phyloP scores from a whole-genome alignment of 352 stramenopile genomes.

The Proteromonas lacertae region DNA sequence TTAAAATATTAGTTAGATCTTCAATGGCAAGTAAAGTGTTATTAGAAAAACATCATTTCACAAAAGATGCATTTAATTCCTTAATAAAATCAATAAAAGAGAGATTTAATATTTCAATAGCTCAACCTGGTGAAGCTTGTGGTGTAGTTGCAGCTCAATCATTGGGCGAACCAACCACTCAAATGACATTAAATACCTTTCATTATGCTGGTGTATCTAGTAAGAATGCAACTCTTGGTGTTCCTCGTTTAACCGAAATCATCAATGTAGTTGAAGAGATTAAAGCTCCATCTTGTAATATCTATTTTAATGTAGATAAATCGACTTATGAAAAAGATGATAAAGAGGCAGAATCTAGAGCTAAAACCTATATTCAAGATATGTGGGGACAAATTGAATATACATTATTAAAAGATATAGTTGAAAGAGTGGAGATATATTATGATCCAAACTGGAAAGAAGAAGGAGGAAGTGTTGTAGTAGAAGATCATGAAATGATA shows the following conservation, averaged over 20 bases:
- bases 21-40: slow-evolving; percentile 77
- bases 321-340: slow-evolving; percentile 8
- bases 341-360: background rate
- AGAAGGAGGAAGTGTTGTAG: slow-evolving; percentile 82
- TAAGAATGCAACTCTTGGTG: slow-evolving; percentile 97
- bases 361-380: slow-evolving; percentile 1
- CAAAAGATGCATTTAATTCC: slow-evolving; percentile 69
- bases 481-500: slow-evolving; percentile 62
- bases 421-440: slow-evolving; percentile 78
- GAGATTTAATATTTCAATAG: slow-evolving; percentile 21
- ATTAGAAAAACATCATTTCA: slow-evolving; percentile 70
- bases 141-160: slow-evolving; percentile 90
- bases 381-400: slow-evolving; percentile 75
- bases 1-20: slow-evolving; percentile 58
- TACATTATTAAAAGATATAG: slow-evolving; percentile 76
- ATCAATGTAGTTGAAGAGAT: slow-evolving; percentile 93
- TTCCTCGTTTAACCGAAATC: slow-evolving; percentile 93
- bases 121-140: slow-evolving; percentile 82
- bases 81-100: slow-evolving; percentile 9
- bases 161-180: slow-evolving; percentile 91
- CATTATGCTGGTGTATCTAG: slow-evolving; percentile 91
- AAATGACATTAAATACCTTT: slow-evolving; percentile 99
- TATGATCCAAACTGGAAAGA: slow-evolving; percentile 91
- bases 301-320: slow-evolving; percentile 16
- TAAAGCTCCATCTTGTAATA: slow-evolving; percentile 36